Conservation (phyloP, 306 rosid genomes). For the Glycyrrhiza uralensis region DNA sequence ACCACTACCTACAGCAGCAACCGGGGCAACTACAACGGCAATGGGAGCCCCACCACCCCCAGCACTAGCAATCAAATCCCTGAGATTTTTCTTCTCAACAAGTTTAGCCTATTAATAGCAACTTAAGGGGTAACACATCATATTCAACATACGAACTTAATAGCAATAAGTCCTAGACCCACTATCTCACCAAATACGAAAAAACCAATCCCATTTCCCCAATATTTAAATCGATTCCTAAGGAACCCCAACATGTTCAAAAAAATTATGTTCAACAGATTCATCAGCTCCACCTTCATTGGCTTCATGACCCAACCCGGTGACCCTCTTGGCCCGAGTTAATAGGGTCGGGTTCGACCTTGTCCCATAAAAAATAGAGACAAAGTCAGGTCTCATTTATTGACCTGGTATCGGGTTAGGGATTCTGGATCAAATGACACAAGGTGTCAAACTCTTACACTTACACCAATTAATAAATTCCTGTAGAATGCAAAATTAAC, state of each 20-base stretch:
- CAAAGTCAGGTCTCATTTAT: too few species aligned
- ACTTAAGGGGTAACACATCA: conserved; percentile 24
- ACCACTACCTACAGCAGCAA: conserved; percentile 40
- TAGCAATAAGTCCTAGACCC: too few species aligned
- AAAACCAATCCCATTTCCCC: background rate
- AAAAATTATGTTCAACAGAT: background rate
- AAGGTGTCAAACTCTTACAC: too few species aligned
- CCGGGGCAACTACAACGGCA: conserved; percentile 56
- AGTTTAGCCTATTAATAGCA: conserved; percentile 57
- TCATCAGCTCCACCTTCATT: background rate
- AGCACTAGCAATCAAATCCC: conserved; percentile 58
- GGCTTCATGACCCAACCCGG: too few species aligned
- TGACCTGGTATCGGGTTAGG: too few species aligned
- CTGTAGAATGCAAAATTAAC: too few species aligned
- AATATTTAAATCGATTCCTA: background rate
- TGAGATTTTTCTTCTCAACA: conserved; percentile 61
- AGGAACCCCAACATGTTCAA: background rate
- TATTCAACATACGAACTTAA: background rate
- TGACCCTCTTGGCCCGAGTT: too few species aligned
- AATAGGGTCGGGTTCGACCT: too few species aligned
- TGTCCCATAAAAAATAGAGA: too few species aligned
- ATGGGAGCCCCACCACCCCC: conserved; percentile 65
- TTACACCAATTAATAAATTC: too few species aligned
- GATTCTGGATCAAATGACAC: too few species aligned
- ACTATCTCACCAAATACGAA: background rate